Evolutionary conservation across 1,139 yeast genomes (phyloP).

Genomic region (Diutina neorugosa): DNA sequence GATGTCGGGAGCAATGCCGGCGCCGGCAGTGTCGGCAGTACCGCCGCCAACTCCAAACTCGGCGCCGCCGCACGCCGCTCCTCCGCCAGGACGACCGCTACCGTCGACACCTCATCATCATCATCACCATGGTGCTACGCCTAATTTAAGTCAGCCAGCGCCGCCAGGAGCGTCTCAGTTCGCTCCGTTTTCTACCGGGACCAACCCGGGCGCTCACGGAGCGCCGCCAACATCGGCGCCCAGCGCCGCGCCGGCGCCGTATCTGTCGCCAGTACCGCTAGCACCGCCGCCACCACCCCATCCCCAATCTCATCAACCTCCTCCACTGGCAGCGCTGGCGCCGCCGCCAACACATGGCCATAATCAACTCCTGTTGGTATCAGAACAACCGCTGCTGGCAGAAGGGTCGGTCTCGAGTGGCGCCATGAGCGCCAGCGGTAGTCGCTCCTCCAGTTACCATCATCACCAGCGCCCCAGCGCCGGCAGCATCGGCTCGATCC

Average conservation of each 20-base stretch:
- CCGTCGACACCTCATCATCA: too few relatives aligned
- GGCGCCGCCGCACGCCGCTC: too few relatives aligned
- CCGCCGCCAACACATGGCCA: background rate
- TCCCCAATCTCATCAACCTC: background rate
- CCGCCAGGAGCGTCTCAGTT: too few relatives aligned
- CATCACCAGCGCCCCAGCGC: background rate
- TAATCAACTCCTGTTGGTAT: background rate
- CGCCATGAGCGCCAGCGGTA: background rate
- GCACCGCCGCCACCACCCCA: background rate
- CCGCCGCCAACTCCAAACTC: background rate
- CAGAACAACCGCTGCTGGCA: background rate
- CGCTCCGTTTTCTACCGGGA: too few relatives aligned
- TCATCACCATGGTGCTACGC: too few relatives aligned
- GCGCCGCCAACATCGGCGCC: background rate
- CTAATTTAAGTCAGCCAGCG: slow-evolving; percentile 4
- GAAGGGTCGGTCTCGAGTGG: slow-evolving; percentile 11
- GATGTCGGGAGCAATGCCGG: slow-evolving; percentile 3
- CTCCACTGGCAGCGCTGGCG: background rate
- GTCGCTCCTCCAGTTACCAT: slow-evolving; percentile 5
- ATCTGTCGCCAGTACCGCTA: background rate
- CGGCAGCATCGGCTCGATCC: background rate
- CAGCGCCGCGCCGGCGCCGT: slow-evolving; percentile 2
- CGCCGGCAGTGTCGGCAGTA: slow-evolving; percentile 5
- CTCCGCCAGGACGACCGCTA: background rate
- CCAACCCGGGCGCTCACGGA: background rate